These are phyloP conservation scores for Phaeoacremonium minimum DNA, from an alignment of 2,329 filamentous ascomycete genomes.

Conservation along the genomic window DNA sequence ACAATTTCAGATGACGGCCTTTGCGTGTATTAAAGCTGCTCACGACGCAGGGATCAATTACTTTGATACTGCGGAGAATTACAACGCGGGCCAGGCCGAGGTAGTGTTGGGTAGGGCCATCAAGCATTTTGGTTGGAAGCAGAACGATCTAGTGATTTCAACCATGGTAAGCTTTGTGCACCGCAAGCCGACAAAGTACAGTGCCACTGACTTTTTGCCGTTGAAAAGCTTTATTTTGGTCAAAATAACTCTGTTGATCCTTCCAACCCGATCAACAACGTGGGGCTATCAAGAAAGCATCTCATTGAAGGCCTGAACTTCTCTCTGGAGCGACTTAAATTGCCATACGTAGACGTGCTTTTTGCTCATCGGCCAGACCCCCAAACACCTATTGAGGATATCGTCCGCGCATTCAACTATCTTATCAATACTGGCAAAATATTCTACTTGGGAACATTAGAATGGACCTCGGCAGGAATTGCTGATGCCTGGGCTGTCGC, in stretches of 20 bases:
- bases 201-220: too few species aligned
- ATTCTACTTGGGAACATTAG: constrained; percentile 68
- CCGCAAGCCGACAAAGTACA: not conserved
- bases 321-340: constrained; percentile 51
- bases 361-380: constrained; percentile 67
- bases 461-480: constrained; percentile 65
- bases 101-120: constrained; percentile 59
- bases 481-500: constrained; percentile 57
- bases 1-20: constrained; percentile 37
- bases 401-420: constrained; percentile 66
- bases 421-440: constrained; percentile 64
- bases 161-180: constrained; percentile 43
- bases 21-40: constrained; percentile 57
- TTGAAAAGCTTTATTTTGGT: not conserved
- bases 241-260: constrained; percentile 1
- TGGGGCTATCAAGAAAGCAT: constrained; percentile 65
- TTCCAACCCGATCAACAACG: constrained; percentile 58
- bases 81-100: constrained; percentile 57
- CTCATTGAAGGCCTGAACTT: constrained; percentile 61
- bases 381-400: constrained; percentile 66
- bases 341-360: constrained; percentile 63
- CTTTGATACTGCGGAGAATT: constrained; percentile 57
- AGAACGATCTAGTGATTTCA: constrained; percentile 56
- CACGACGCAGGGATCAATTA: constrained; percentile 59
- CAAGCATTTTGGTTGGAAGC: constrained; percentile 55